Percentiles rank a stretch among this genome's conserved stretches.
phyloP scores from a whole-genome alignment of 2,329 filamentous ascomycete genomes.

The Paraphoma chrysanthemicola region DNA sequence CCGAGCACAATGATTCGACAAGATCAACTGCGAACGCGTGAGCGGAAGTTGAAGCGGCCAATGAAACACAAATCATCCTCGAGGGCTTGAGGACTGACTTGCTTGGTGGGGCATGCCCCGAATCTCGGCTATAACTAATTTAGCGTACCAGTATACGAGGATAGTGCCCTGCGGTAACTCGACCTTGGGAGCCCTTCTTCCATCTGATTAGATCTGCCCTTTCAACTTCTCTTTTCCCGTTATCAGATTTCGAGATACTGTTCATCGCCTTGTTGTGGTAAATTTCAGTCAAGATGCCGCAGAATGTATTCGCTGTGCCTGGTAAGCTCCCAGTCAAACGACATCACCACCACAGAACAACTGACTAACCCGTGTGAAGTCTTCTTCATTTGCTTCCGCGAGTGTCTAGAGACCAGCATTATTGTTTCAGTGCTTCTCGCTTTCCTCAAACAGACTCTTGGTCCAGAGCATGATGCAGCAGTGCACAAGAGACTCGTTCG shows the following conservation, averaged over 20 bases:
- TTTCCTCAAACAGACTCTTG: constrained; percentile 83
- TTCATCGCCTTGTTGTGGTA: not conserved
- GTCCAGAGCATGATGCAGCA: constrained; percentile 65
- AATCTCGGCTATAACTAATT: constrained; percentile 18
- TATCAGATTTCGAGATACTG: constrained; percentile 11
- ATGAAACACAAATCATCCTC: not conserved
- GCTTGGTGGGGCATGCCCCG: constrained; percentile 5
- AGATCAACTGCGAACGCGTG: not conserved
- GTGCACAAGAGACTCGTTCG: constrained; percentile 72
- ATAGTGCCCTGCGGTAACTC: no score
- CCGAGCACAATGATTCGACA: not conserved
- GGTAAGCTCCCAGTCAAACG: constrained; percentile 43
- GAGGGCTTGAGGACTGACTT: not conserved
- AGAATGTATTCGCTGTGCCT: constrained; percentile 75
- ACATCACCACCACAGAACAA: not conserved
- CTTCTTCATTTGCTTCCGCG: constrained; percentile 90
- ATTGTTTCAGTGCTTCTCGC: constrained; percentile 87
- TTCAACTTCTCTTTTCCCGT: not conserved
- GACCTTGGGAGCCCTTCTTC: not conserved
- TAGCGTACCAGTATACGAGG: not conserved
- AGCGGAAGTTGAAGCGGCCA: not conserved
- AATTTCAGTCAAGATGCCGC: constrained; percentile 54
- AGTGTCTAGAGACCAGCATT: constrained; percentile 82
- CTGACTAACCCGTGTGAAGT: constrained; percentile 55
- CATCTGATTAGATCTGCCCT: constrained; percentile 34